Base-by-base conservation (phyloP, 2,329 filamentous ascomycete species). In the Cytospora chrysosperma region DNA sequence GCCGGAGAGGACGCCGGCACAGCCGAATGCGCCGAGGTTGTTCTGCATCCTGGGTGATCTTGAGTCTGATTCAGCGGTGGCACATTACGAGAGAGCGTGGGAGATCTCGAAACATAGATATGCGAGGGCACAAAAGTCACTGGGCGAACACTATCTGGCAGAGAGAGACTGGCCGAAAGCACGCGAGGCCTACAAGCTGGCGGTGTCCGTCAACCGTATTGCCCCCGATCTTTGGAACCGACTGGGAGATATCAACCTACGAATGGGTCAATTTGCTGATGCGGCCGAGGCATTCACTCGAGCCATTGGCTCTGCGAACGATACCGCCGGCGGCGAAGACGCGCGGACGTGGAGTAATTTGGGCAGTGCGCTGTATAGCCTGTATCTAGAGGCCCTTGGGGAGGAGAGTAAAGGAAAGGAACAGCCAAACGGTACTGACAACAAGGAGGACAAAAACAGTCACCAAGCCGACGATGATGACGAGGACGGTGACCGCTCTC, bases 281-380 rank as follows among this genome's bases (percentile, higher is more conserved):
- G 94, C 95, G 0, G 88, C 91, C 0, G 88, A 94, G 68, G 89
- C 93, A 0, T 99, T 96, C 75, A 87, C 88, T 10, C 85, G 93
- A 26, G 89, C 90, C 10, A 93, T 99, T 13, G 88, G 91, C 68
- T 76, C 79, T 8, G 78, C 82, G 0, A 81, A 78, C 34, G 81
- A 82, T 34, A 75, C 75, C 1, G 83, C 91, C 13, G 95, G 97
- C 55, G 93, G 96, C 28, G 88, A 89, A 59, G 93, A 97, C 72
- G 94, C 93, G 0, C 88, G 96, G 72, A 92, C 92, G 0, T 99
- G 95, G 92, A 96, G 91, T 70, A 99, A 99, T 72, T 83, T 99
- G 26, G 95, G 93, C 0, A 93, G 90, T 2, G 89, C 94, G 0
- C 82, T 98, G 1, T 85, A 91, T 68, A 89, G 87, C 64, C 79